A percentile compares a stretch with the other conserved stretches of the same genome.
Conservation (phyloP, 768 basidiomycete species). For the Suillus hirtellus region DNA sequence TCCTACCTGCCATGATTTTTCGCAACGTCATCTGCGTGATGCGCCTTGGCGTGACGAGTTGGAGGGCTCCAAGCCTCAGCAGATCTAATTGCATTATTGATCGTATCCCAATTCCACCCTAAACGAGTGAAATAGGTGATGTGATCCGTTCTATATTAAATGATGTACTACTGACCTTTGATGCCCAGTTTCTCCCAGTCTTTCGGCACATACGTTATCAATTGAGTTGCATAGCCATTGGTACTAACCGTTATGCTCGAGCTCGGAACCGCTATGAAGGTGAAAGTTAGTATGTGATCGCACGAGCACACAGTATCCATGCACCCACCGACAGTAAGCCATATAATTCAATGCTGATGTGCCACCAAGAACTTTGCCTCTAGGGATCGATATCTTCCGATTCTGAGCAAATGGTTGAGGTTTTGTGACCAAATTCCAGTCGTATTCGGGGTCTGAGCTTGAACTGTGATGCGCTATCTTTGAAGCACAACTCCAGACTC, state of each 20-base stretch:
- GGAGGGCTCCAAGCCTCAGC: constrained; percentile 20
- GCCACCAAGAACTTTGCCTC: constrained; percentile 18
- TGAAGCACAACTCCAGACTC: constrained; percentile 1
- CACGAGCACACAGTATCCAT: not conserved
- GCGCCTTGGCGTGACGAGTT: constrained; percentile 15
- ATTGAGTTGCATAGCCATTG: not conserved
- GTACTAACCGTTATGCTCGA: constrained; percentile 19
- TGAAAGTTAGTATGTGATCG: not conserved
- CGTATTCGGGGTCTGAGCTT: constrained; percentile 18
- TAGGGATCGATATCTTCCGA: constrained; percentile 13
- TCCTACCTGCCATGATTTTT: constrained; percentile 19
- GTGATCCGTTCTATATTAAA: not conserved
- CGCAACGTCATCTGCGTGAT: constrained; percentile 14
- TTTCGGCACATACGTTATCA: not conserved
- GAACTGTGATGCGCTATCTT: not conserved
- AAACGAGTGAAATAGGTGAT: not conserved
- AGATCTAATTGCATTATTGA: constrained; percentile 16
- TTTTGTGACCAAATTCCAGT: constrained; percentile 18
- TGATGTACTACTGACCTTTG: constrained; percentile 12
- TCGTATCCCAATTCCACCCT: constrained; percentile 21
- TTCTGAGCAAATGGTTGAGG: constrained; percentile 14
- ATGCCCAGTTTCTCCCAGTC: constrained; percentile 20
- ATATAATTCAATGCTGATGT: constrained; percentile 18
- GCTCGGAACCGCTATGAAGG: constrained; percentile 14
- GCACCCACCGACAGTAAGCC: constrained; percentile 6